Conservation (phyloP, 2,329 filamentous ascomycete species). For the Colletotrichum nymphaeae region DNA sequence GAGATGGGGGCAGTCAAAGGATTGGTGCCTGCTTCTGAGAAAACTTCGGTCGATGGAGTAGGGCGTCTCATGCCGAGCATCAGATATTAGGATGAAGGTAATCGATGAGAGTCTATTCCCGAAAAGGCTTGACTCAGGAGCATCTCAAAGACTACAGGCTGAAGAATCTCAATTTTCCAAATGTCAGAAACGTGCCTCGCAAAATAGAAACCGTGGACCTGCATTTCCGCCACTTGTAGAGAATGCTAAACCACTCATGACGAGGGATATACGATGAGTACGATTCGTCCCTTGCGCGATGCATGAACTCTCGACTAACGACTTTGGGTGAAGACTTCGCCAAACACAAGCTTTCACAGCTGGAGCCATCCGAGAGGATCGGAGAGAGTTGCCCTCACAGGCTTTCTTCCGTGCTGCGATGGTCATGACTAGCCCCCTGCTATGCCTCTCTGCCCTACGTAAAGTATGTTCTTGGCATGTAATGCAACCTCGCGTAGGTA, state of each 20-base stretch:
- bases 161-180: background rate
- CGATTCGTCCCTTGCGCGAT: background rate
- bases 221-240: conserved; percentile 7
- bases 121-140: background rate
- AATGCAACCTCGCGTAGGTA: conserved; percentile 7
- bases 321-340: background rate
- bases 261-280: background rate
- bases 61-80: conserved; percentile 28
- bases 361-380: background rate
- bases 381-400: background rate
- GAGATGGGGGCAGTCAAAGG: background rate
- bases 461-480: background rate
- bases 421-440: background rate
- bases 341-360: background rate
- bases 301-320: background rate
- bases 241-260: background rate
- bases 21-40: background rate
- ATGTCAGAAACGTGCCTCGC: conserved; percentile 24
- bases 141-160: conserved; percentile 10
- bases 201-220: conserved; percentile 6
- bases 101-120: conserved; percentile 2
- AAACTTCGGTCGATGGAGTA: conserved; percentile 19
- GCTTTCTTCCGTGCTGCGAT: background rate
- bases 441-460: background rate
- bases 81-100: conserved; percentile 31